Evolutionary conservation across 768 basidiomycete species (phyloP).

Genomic region (Tulasnella sp.): DNA sequence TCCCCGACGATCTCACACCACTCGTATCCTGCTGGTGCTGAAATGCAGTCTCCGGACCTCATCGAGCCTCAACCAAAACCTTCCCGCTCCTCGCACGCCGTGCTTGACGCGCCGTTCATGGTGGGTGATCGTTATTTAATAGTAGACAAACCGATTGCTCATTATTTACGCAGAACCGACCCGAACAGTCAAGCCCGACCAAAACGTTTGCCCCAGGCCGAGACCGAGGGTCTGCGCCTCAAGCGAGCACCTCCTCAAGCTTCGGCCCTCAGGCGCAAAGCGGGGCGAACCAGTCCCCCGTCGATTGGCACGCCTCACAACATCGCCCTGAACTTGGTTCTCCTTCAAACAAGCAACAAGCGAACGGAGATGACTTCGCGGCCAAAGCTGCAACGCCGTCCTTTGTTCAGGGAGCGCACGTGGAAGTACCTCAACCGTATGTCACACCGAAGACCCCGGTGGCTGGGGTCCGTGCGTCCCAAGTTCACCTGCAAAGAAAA

Average conservation of each 20-base stretch:
- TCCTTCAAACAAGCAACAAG: neutral
- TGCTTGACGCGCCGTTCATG: slow-evolving; percentile 29
- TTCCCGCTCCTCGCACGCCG: slow-evolving; percentile 19
- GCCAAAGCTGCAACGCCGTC: neutral
- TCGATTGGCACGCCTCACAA: neutral
- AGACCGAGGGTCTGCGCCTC: neutral
- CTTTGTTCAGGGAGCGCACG: slow-evolving; percentile 19
- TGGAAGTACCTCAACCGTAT: neutral
- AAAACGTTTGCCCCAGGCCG: neutral
- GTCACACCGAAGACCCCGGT: slow-evolving; percentile 23
- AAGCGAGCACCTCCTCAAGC: neutral
- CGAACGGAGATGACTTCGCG: slow-evolving; percentile 4
- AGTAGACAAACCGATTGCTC: neutral
- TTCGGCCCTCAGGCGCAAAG: neutral
- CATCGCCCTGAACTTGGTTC: neutral
- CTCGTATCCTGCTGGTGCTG: slow-evolving; percentile 23
- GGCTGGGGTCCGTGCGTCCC: slow-evolving; percentile 32
- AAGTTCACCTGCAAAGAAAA: slow-evolving; percentile 32
- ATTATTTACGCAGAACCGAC: slow-evolving; percentile 20
- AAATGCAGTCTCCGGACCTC: slow-evolving; percentile 26
- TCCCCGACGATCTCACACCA: slow-evolving; percentile 16
- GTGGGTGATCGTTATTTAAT: slow-evolving; percentile 14
- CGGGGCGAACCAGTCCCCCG: neutral
- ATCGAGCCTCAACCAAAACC: slow-evolving; percentile 28
- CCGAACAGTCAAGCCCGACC: neutral